A percentile compares a stretch with the other conserved stretches of the same genome.
phyloP scores from a whole-genome alignment of 1,139 yeast species.

The Debaryomyces singareniensis region DNA sequence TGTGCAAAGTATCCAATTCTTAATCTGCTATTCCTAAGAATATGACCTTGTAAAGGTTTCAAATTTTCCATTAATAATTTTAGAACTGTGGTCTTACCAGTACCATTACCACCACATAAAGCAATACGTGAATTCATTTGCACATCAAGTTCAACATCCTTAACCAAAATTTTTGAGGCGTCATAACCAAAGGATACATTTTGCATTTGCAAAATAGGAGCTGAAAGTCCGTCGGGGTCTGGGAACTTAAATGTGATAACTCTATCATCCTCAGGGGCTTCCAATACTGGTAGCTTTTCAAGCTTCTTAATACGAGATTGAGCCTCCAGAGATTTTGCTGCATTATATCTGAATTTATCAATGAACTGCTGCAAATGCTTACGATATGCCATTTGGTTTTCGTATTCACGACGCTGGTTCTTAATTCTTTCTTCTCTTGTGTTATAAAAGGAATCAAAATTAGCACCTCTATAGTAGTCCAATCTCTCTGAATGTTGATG shows the following conservation, averaged over 20 bases:
- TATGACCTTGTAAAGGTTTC: conserved; percentile 67
- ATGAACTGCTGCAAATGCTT: conserved; percentile 89
- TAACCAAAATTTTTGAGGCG: conserved; percentile 54
- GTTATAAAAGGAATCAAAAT: conserved; percentile 86
- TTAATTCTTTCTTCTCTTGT: conserved; percentile 95
- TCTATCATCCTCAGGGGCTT: conserved; percentile 92
- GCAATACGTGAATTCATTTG: conserved; percentile 95
- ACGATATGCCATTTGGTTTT: conserved; percentile 93
- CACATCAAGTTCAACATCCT: conserved; percentile 80
- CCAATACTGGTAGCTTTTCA: conserved; percentile 87
- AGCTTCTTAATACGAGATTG: conserved; percentile 95
- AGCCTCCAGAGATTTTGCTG: conserved; percentile 95
- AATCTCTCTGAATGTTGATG: conserved; percentile 96
- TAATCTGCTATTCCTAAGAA: conserved; percentile 75
- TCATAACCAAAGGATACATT: conserved; percentile 82
- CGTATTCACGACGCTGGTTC: conserved; percentile 90
- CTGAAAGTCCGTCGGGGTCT: conserved; percentile 87
- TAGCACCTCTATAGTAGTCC: conserved; percentile 91
- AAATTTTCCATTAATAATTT: conserved; percentile 77
- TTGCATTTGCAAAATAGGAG: conserved; percentile 88
- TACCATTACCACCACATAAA: conserved; percentile 97
- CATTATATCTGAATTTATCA: conserved; percentile 94
- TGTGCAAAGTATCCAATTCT: conserved; percentile 98
- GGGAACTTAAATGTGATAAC: conserved; percentile 85
- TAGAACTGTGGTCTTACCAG: conserved; percentile 94